Evolutionary conservation across 768 basidiomycete genomes (phyloP).

Genomic region (Dictyophora rubrovolvata): DNA sequence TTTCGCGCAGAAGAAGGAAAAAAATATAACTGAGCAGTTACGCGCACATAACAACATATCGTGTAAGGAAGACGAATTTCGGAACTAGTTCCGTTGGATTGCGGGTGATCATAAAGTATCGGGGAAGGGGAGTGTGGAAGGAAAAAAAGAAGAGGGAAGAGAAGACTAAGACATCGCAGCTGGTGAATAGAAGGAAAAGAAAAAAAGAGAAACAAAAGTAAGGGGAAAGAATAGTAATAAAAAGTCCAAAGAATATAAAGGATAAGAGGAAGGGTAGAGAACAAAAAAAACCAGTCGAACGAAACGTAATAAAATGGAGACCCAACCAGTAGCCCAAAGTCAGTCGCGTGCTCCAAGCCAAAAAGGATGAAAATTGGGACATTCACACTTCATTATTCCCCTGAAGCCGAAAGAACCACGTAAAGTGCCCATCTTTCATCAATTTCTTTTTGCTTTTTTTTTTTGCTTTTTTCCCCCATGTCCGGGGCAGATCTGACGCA

Average conservation of each 20-base stretch:
- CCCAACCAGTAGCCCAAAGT: constrained; percentile 10
- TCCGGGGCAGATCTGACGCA: not conserved
- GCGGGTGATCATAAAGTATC: not conserved
- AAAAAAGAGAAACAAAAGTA: not conserved
- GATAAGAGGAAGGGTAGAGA: not conserved
- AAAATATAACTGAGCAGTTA: not conserved
- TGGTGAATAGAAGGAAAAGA: not conserved
- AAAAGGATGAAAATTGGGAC: not conserved
- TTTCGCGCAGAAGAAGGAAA: not conserved
- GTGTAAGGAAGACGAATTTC: not conserved
- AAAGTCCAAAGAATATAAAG: not conserved
- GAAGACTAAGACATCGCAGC: not conserved
- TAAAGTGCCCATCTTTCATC: constrained; percentile 5
- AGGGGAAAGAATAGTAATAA: not conserved
- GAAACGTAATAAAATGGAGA: constrained; percentile 7
- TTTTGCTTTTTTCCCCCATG: not conserved
- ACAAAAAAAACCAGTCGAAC: constrained; percentile 6
- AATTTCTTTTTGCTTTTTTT: not conserved
- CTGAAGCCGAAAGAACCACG: not conserved
- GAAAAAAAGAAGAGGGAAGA: not conserved
- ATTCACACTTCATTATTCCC: not conserved
- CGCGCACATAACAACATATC: not conserved
- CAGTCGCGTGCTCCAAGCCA: not conserved
- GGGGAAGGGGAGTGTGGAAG: not conserved
- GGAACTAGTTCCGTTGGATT: not conserved